Evolutionary conservation across 345 rosid species (phyloP), one percentile per base, ranked within the genome.

Genomic region (Microcos paniculata): DNA sequence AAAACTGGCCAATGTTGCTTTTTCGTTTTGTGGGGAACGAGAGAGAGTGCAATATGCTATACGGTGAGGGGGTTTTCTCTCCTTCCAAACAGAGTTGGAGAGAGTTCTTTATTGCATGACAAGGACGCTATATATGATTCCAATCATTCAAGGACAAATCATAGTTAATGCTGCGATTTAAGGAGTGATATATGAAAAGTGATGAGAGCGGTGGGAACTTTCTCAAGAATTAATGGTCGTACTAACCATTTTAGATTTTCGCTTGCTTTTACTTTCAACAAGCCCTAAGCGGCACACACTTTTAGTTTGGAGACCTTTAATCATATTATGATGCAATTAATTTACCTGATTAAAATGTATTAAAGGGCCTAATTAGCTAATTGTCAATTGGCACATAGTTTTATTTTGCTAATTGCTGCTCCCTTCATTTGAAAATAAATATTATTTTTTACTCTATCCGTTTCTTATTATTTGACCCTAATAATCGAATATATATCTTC

Each of bases 121-220:
- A 52, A 38, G 19, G 73, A 70, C 46, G 14, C 31, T 1, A 1
- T 49, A 33, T 1, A 1, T 49, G n/a, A 70, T 51, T 52, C 61
- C 73, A n/a, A 51, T 52, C 61, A 31, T 70, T 70, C 61, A 70
- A 70, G 59, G 61, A 70, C 61, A 70, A 70, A 70, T 33, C 45
- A 33, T 33, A 70, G 43, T 69, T 30, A 30, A 49, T 49, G 73
- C 59, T 51, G 26, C 40, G 33, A 49, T 51, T 14, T 69, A 69
- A 40, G 52, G 52, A 21, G 31, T 23, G 40, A 59, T 40, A 33
- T 19, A 64, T n/a, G 48, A 21, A 13, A 64, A 40, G 48, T 12
- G 72, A 68, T 13, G 53, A 67, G 57, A 30, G 16, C 3, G 42
- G 21, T 5, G 19, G 43, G 10, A 42, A 33, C 55, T 24, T 43